A percentile compares a stretch with the other conserved stretches of the same genome.
These are phyloP conservation scores for Roridomyces roridus DNA, from an alignment of 768 basidiomycete species.

Conservation along the genomic window DNA sequence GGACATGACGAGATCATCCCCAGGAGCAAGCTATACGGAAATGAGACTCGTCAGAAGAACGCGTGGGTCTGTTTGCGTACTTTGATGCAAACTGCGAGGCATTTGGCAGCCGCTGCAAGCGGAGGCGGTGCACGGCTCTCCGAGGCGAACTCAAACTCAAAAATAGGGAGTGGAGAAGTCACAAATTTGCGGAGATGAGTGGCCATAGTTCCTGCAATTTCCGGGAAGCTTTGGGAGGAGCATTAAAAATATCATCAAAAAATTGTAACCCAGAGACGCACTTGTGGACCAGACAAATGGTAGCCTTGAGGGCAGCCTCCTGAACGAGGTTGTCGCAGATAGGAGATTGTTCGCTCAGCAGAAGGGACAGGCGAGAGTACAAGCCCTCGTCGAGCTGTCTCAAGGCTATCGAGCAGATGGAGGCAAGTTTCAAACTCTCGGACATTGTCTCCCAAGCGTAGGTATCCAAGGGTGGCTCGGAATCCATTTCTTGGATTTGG, in stretches of 20 bases:
- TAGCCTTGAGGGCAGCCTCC: constrained; percentile 88
- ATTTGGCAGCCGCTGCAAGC: constrained; percentile 85
- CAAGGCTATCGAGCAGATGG: constrained; percentile 78
- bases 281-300: constrained; percentile 86
- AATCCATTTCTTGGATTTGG: constrained; percentile 85
- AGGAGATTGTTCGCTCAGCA: constrained; percentile 83
- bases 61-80: constrained; percentile 43
- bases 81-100: constrained; percentile 88
- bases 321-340: constrained; percentile 85
- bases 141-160: constrained; percentile 83
- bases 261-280: constrained; percentile 41
- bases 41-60: background rate
- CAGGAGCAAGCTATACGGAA: constrained; percentile 70
- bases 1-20: constrained; percentile 90
- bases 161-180: constrained; percentile 85
- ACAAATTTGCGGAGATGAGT: constrained; percentile 86
- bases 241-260: background rate
- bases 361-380: constrained; percentile 68
- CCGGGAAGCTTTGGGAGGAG: constrained; percentile 68
- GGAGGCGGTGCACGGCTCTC: constrained; percentile 80
- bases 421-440: constrained; percentile 87
- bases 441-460: constrained; percentile 95
- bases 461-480: constrained; percentile 80
- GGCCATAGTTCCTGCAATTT: constrained; percentile 76
- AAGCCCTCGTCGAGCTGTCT: constrained; percentile 72